Evolutionary conservation across 192 early-diverging fungal species (phyloP), one percentile per base, ranked within the genome.

Genomic region (Coemansia sp.): DNA sequence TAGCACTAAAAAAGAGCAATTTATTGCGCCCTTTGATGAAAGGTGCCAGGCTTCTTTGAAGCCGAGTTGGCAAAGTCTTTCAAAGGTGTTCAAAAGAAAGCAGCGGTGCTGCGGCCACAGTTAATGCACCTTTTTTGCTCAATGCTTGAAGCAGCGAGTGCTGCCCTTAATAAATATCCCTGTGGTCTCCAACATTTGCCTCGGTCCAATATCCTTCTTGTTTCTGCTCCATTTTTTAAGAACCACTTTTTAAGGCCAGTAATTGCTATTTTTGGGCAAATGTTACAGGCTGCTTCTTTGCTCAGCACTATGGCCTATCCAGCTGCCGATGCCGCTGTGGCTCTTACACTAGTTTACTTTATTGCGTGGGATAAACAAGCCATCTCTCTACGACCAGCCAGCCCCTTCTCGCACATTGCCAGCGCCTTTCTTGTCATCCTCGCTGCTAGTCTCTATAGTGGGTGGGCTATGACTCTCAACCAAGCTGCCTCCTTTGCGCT

Each of bases 401-500:
- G 26, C 16, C 63, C 50, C 9, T 28, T 39, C 21, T 55, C 28
- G 36, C n/a, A n/a, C 63, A 51, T 37, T 38, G 51, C 38, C 24
- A 28, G 37, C 34, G 9, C 63, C 7, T 37, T 61, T 24, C 53
- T 69, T 4, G 59, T 60, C 1, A 31, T 62, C n/a, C 11, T 62
- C 35, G 48, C 67, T 11, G 59, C 37, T 18, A 24, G 35, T 16
- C 59, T 61, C 34, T 40, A 24, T 37, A 50, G 24, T 21, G 43
- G 42, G 16, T 53, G 50, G 58, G 21, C 39, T 13, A 51, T 6
- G 13, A 28, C 24, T 9, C 48, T 51, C 48, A 51, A 26, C 13
- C 48, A 51, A 51, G 35, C 18, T n/a, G 60, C 65, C 5, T 16
- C 48, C 0, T 60, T 51, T 21, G 55, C 38, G 13, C 43, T 50